These are phyloP conservation scores for Plantago major DNA, from an alignment of 257 asterid genomes.

Conservation along the genomic window DNA sequence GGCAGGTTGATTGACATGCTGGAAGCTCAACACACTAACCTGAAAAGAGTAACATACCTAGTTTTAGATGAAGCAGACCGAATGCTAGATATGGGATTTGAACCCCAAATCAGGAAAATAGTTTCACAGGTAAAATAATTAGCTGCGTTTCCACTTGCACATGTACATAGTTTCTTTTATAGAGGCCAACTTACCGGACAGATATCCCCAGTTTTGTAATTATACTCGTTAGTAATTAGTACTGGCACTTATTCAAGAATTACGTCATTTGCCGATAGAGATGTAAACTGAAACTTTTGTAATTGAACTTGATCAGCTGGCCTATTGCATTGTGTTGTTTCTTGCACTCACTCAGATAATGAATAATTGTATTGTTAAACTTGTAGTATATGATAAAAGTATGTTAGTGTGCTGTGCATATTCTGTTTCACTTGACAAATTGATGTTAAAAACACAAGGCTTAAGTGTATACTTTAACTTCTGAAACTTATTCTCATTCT, in stretches of 20 bases:
- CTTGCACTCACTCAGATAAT: not conserved
- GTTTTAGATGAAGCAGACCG: constrained; percentile 97
- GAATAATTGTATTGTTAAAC: not conserved
- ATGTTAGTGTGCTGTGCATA: too few species aligned
- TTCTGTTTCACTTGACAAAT: too few species aligned
- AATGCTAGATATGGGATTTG: constrained; percentile 97
- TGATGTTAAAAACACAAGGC: too few species aligned
- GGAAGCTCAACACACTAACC: constrained; percentile 82
- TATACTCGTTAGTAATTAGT: too few species aligned
- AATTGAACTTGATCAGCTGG: constrained; percentile 1
- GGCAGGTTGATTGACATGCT: constrained; percentile 92
- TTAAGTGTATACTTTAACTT: too few species aligned
- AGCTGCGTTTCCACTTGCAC: not conserved
- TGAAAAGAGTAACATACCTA: constrained; percentile 83
- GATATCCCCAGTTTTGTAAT: too few species aligned
- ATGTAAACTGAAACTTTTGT: not conserved
- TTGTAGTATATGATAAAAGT: not conserved
- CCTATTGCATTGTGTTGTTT: not conserved
- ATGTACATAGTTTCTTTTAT: not conserved
- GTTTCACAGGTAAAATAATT: constrained; percentile 51
- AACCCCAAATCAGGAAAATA: constrained; percentile 92
- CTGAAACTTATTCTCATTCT: not conserved
- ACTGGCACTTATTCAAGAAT: too few species aligned
- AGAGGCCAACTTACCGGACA: too few species aligned
- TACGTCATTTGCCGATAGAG: not conserved